Evolutionary conservation across 2,329 filamentous ascomycete species (phyloP), one percentile per base, ranked within the genome.

Genomic region (Phaeosphaeria sp.): DNA sequence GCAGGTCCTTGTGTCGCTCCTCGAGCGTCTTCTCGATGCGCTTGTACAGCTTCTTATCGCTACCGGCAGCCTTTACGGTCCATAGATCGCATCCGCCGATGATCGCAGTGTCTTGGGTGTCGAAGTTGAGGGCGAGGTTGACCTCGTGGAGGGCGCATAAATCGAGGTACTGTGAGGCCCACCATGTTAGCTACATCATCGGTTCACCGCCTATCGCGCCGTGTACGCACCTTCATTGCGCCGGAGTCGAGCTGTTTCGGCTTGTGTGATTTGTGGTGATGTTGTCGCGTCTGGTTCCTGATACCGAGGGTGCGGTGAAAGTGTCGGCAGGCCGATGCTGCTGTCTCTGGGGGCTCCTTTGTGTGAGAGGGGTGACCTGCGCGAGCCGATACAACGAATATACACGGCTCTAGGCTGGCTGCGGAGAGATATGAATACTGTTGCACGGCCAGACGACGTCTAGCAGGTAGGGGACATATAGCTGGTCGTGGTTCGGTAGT

Each of bases 21-120:
- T 96, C 93, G 57, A 99, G 87, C 27, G 91, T 93, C 73, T 91
- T 88, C 75, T 97, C 93, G 74, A 99, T 98, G 74, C 90, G 91
- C 79, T 93, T 96, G 83, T 97, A 97, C 8, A 99, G 84, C 76
- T 98, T 98, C 86, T 97, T 97, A 77, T 99, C 95, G 63, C 90
- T 89, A 46, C 93, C 93, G 54, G 94, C 93, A 27, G 95, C 93
- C 79, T 99, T 99, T 24, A 93, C 97, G 9, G 94, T 98, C 83
- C 97, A 99, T 18, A 98, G 85, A 78, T 99, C 95, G 83, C 94
- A 98, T 64, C 92, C 91, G 69, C 95, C 95, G 25, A 93, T 90
- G 59, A 99, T 91, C 67, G 94, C 91, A 74, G 92, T 93, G 76
- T 98, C 94, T 51, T 91, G 88, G 1, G 94, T 97, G 72, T 95